Percentiles rank a stretch among this genome's conserved stretches.
These are phyloP conservation scores for Pseudopithomyces maydicus DNA, from an alignment of 2,329 filamentous ascomycete genomes.

Conservation along the genomic window DNA sequence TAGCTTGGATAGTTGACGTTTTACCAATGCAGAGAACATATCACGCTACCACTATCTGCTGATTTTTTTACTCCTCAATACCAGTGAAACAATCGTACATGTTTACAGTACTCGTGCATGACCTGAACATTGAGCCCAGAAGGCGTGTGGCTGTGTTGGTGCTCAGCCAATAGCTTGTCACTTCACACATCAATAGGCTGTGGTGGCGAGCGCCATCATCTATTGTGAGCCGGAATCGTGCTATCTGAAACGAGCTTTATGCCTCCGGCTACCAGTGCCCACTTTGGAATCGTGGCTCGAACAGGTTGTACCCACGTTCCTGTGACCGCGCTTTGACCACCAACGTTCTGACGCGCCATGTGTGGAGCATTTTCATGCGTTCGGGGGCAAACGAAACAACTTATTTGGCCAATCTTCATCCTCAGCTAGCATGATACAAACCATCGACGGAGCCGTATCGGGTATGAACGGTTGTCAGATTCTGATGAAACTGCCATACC, in stretches of 20 bases:
- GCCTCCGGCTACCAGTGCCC: not conserved
- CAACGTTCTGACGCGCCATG: not conserved
- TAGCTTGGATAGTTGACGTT: not conserved
- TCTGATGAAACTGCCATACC: not conserved
- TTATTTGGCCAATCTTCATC: not conserved
- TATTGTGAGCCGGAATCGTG: not conserved
- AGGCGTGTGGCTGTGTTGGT: too few relatives aligned
- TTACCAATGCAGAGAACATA: too few relatives aligned
- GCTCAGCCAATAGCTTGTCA: too few relatives aligned
- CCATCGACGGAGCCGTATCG: not conserved
- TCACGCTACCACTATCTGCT: too few relatives aligned
- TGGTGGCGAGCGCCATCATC: too few relatives aligned
- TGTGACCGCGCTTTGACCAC: not conserved
- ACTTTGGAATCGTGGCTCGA: not conserved
- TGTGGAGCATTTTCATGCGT: conserved; percentile 2
- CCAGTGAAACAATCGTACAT: too few relatives aligned
- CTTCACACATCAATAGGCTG: too few relatives aligned
- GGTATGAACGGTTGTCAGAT: not conserved
- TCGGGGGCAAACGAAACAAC: not conserved
- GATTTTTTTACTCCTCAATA: too few relatives aligned
- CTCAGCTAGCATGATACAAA: not conserved
- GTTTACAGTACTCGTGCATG: too few relatives aligned
- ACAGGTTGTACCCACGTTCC: not conserved
- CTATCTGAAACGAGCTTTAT: not conserved
- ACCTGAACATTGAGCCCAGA: too few relatives aligned